Conservation (phyloP, 257 asterid genomes). For the Nyctanthes arbortristis region DNA sequence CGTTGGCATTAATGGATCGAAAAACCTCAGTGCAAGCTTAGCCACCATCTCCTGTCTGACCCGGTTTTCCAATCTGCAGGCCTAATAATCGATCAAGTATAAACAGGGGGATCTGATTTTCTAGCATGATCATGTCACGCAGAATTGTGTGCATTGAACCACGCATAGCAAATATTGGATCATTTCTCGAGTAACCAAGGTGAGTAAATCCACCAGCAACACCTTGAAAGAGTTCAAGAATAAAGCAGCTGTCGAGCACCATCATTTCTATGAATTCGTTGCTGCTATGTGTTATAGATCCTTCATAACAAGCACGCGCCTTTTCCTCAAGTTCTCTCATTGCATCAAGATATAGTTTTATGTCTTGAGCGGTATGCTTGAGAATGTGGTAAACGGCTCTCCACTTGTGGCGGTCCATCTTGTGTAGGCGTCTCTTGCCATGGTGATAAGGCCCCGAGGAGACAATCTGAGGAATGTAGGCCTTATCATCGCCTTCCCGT, state of each 20-base stretch:
- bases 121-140: conserved; percentile 93
- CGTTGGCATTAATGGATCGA: conserved; percentile 77
- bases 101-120: conserved; percentile 81
- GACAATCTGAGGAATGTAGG: conserved; percentile 75
- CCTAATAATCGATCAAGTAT: conserved; percentile 53
- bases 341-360: conserved; percentile 50
- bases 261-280: conserved; percentile 75
- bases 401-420: conserved; percentile 88
- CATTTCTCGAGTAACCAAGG: conserved; percentile 71
- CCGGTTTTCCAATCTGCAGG: conserved; percentile 50
- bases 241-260: conserved; percentile 75
- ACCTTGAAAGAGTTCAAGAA: conserved; percentile 74
- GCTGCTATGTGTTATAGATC: conserved; percentile 56
- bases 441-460: conserved; percentile 85
- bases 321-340: conserved; percentile 58
- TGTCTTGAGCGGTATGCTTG: conserved; percentile 50
- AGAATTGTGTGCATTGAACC: conserved; percentile 84
- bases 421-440: conserved; percentile 48
- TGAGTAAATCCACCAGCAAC: conserved; percentile 61
- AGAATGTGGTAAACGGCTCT: conserved; percentile 65
- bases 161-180: conserved; percentile 79
- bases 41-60: conserved; percentile 55
- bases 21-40: conserved; percentile 64
- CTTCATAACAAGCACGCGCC: conserved; percentile 71
- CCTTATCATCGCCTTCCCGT: conserved; percentile 64